phyloP scores from a whole-genome alignment of 148 eudicot genomes.

The Rhododendron vialii region DNA sequence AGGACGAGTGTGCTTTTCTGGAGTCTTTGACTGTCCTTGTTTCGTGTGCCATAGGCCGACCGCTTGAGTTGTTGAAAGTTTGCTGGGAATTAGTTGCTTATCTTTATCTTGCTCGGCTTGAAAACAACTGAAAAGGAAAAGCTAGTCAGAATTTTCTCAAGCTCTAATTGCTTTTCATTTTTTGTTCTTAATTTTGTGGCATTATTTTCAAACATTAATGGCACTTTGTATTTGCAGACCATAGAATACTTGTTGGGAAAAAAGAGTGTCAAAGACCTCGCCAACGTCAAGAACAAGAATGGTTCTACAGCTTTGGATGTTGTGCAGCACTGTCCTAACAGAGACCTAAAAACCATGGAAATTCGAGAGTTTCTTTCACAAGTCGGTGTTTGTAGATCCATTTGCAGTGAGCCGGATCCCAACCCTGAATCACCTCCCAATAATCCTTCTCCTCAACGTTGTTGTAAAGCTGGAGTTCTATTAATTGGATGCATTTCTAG shows the following conservation, averaged over 20 bases:
- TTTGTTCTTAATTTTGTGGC: not conserved
- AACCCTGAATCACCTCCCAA: not conserved
- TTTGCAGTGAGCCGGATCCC: not conserved
- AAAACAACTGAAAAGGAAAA: too few species aligned
- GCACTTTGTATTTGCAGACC: conserved; percentile 13
- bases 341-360: conserved; percentile 31
- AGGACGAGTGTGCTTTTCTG: too few species aligned
- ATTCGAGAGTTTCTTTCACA: conserved; percentile 26
- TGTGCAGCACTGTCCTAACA: conserved; percentile 27
- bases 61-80: too few species aligned
- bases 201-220: not conserved
- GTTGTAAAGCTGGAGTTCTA: not conserved
- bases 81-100: too few species aligned
- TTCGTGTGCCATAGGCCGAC: too few species aligned
- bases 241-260: conserved; percentile 23
- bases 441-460: not conserved
- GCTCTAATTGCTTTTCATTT: not conserved
- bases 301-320: conserved; percentile 31
- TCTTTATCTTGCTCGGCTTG: too few species aligned
- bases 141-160: not conserved
- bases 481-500: too few species aligned
- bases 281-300: conserved; percentile 23
- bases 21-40: too few species aligned
- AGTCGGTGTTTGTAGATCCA: conserved; percentile 17
- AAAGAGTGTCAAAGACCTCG: not conserved